Evolutionary conservation across 805 yeast genomes (phyloP).

Genomic region (Yamadazyma akitaensis): DNA sequence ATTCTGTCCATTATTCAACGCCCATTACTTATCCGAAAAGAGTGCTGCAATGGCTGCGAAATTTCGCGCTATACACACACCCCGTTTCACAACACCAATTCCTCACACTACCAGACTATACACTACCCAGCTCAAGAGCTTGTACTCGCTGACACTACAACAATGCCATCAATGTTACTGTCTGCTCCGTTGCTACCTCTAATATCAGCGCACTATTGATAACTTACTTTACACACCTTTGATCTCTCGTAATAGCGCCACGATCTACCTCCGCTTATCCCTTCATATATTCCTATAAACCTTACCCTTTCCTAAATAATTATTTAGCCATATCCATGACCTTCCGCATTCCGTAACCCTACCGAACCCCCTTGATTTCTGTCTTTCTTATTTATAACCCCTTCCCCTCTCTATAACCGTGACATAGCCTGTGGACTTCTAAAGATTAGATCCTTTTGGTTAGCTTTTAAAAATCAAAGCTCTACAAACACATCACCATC

Average conservation of each 20-base stretch:
- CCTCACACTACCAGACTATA: neutral
- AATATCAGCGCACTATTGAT: too few species aligned
- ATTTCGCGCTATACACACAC: neutral
- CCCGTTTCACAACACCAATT: neutral
- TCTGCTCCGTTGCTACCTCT: too few species aligned
- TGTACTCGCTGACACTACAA: too few species aligned
- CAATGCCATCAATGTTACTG: too few species aligned
- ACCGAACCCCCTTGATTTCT: too few species aligned
- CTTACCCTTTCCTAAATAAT: neutral
- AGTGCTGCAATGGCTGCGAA: constrained; percentile 4
- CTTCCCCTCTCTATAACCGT: neutral
- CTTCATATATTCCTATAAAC: neutral
- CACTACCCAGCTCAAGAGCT: neutral
- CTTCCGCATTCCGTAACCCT: neutral
- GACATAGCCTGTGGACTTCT: neutral
- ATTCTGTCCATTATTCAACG: too few species aligned
- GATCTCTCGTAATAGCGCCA: too few species aligned
- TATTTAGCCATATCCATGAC: neutral
- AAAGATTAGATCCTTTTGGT: neutral
- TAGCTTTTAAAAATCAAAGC: constrained; percentile 1
- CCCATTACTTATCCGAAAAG: neutral
- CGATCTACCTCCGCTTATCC: neutral
- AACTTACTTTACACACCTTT: too few species aligned
- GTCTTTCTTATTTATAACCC: too few species aligned
- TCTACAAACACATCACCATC: constrained; percentile 19